Evolutionary conservation across 345 rosid genomes (phyloP), one percentile per base, ranked within the genome.

Genomic region (Microthlaspi erraticum): DNA sequence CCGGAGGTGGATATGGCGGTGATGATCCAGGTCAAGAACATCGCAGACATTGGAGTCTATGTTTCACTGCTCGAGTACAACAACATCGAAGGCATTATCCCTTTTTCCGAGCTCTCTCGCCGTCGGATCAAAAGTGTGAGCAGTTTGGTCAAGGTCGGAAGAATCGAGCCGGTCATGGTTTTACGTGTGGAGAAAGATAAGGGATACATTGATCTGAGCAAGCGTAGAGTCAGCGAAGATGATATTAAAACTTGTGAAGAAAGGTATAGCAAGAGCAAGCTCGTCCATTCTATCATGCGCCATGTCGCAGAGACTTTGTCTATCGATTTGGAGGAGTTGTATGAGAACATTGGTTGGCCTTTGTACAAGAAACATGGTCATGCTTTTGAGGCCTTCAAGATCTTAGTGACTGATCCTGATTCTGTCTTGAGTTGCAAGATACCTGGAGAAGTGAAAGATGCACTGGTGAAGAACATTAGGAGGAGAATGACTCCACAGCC

Each of bases 401-500:
- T 91, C 53, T 68, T 94, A 44, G 99, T 91, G 75, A 84, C 82
- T 17, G 98, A 91, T 81, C 98, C 99, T 54, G 93, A 91, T 83
- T 65, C 95, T 0, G 91, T 94, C 62, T 82, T 94, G 81, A 76
- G 78, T 77, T 38, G n/a, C n/a, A n/a, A n/a, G n/a, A n/a, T n/a
- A 84, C 2, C 98, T 94, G 98, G 82, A 76, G 96, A 91, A 83
- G 81, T 94, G 66, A 89, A 91, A 79, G 98, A 89, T 63, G 82
- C 91, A 51, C 85, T 94, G 63, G 80, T 94, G 20, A 92, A 83
- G 82, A 89, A 88, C 76, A 88, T 94, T 23, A 83, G 88, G 82
- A 86, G 99, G 78, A 83, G 99, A 81, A 92, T 94, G 98, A 89
- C 99, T 6, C 99, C 92, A 26, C 98, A 89, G 36, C 99, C 99